Percentiles rank a stretch among this genome's conserved stretches.
These are phyloP conservation scores for Sambucus nigra DNA, from an alignment of 129 eudicot genomes.

Conservation along the genomic window DNA sequence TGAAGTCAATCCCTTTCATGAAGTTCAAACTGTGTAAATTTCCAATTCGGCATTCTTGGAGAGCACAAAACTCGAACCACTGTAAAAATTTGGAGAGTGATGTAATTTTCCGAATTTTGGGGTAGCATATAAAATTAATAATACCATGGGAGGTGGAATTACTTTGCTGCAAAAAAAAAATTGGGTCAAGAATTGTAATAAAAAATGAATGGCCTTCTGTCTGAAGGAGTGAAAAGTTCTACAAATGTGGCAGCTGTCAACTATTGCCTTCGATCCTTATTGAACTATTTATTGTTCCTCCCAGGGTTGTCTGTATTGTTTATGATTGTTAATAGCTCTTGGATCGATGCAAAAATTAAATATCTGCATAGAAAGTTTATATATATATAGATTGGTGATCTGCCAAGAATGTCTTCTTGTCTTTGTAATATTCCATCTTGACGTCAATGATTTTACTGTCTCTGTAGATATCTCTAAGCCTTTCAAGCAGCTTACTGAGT, in stretches of 20 bases:
- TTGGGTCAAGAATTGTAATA: too few relatives aligned
- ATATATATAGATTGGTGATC: not conserved
- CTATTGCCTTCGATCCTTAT: not conserved
- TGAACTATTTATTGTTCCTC: not conserved
- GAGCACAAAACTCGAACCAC: too few relatives aligned
- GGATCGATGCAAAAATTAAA: not conserved
- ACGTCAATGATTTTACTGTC: slow-evolving; percentile 9
- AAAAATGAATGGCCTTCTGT: not conserved
- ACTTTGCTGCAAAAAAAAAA: too few relatives aligned
- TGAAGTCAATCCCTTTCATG: too few relatives aligned
- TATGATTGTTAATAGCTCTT: not conserved
- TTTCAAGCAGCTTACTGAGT: slow-evolving; percentile 68
- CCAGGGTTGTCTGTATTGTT: not conserved
- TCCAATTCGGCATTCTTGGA: too few relatives aligned
- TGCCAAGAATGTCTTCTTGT: slow-evolving; percentile 5
- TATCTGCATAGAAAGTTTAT: not conserved
- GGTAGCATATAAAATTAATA: too few relatives aligned
- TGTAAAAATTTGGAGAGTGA: too few relatives aligned
- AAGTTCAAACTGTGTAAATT: too few relatives aligned
- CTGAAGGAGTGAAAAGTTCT: not conserved
- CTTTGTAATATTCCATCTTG: not conserved
- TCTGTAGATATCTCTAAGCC: slow-evolving; percentile 61
- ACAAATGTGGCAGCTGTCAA: not conserved
- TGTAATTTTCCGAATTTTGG: too few relatives aligned
- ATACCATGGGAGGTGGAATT: not conserved